Evolutionary conservation across 2,329 filamentous ascomycete genomes (phyloP).

Genomic region (Colletotrichum zoysiae): DNA sequence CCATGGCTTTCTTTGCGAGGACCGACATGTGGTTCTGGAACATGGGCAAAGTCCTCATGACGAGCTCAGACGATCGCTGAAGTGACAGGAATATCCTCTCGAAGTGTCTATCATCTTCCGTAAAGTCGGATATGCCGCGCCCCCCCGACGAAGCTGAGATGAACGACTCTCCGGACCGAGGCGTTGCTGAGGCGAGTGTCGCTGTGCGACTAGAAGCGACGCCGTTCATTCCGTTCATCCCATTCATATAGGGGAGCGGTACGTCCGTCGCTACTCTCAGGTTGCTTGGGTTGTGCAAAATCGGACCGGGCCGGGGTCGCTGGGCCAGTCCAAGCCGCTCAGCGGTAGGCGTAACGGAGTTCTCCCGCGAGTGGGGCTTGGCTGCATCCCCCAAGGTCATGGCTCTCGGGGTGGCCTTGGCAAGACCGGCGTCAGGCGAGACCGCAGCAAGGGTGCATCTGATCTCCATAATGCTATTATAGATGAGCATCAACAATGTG

Average conservation of each 20-base stretch:
- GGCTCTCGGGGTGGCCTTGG: conserved; percentile 31
- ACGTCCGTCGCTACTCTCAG: conserved; percentile 70
- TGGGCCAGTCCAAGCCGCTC: conserved; percentile 58
- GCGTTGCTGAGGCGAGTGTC: conserved; percentile 73
- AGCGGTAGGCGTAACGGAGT: conserved; percentile 65
- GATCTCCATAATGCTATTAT: conserved; percentile 77
- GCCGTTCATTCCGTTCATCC: conserved; percentile 61
- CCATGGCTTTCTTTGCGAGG: conserved; percentile 73
- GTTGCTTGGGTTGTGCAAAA: conserved; percentile 64
- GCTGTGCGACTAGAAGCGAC: conserved; percentile 58
- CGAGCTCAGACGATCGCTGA: conserved; percentile 78
- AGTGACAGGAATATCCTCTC: conserved; percentile 85
- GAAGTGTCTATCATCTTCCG: conserved; percentile 84
- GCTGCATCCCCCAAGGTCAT: conserved; percentile 60
- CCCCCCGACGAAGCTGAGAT: conserved; percentile 65
- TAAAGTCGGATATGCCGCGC: conserved; percentile 70
- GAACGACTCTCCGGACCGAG: conserved; percentile 87
- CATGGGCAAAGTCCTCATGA: conserved; percentile 77
- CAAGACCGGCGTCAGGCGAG: conserved; percentile 47
- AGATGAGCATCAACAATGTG: conserved; percentile 72
- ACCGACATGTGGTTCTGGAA: conserved; percentile 76
- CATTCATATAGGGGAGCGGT: conserved; percentile 62
- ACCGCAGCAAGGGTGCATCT: conserved; percentile 63
- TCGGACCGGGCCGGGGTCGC: conserved; percentile 54
- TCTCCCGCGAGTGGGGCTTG: conserved; percentile 64